Base-by-base conservation (phyloP, 495 filamentous ascomycete genomes). In the Cercophora sp. region DNA sequence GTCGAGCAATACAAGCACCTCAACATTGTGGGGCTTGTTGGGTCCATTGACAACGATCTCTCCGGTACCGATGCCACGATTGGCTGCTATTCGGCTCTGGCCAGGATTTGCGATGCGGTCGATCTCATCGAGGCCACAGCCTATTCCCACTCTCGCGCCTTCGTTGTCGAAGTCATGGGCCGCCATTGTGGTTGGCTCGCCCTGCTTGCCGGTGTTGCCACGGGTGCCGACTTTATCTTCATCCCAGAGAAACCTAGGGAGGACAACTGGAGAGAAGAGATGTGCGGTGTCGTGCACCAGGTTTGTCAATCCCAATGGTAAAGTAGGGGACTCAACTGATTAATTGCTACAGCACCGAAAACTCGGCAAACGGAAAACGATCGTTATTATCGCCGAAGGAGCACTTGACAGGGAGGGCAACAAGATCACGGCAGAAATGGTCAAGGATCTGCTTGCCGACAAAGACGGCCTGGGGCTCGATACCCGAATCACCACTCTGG, bases 141-240 rank as follows among this genome's bases (percentile, higher is more conserved):
- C 5, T 89, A 84, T 31, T 96, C 89, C n/a, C 94, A 97, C 71
- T 95, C 96, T 50, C 78, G 94, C 58, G 94, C 94, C 32, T 99
- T 99, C 68, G 92, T 99, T 24, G 86, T 99, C 59, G 94, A 97
- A 67, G 94, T 97, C 41, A 99, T 99, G 94, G 94, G 94, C n/a
- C 82, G 94, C 50, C 92, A 97, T 71, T 99, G 94, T 62, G 94
- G 94, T 34, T 99, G 94, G 94, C 75, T 99, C 44, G 94, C 93
- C 36, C 75, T 99, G 39, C 96, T 96, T 91, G 87, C 94, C 10
- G 93, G 91, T 52, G 89, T 97, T 45, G 91, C 88, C 52, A 95
- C 89, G 2, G 94, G 93, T 23, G 92, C 94, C 4, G 94, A 99
- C 70, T 99, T 94, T 72, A 79, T 97, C 39, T 96, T 99, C 69